Evolutionary conservation across 768 basidiomycete genomes (phyloP).

Genomic region (Boletus vinaceobasis): DNA sequence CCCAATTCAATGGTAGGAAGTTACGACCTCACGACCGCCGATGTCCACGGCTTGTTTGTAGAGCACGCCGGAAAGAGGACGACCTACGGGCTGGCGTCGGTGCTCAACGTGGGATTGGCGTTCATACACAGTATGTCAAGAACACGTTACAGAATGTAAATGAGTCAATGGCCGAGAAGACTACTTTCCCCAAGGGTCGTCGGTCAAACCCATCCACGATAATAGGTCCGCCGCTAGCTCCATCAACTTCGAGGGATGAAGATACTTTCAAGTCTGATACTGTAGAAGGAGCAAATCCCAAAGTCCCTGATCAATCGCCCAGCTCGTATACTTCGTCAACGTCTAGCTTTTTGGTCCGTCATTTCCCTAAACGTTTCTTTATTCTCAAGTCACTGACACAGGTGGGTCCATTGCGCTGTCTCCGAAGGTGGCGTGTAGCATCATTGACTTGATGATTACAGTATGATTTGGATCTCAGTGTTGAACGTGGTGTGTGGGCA

Average conservation of each 20-base stretch:
- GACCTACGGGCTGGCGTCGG: conserved; percentile 89
- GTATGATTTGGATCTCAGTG: conserved; percentile 78
- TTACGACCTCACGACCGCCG: conserved; percentile 68
- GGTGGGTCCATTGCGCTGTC: conserved; percentile 39
- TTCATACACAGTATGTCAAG: conserved; percentile 82
- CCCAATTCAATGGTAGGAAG: conserved; percentile 65
- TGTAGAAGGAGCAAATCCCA: not conserved
- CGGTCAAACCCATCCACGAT: not conserved
- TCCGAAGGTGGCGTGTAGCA: not conserved
- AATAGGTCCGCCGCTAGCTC: conserved; percentile 17
- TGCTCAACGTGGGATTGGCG: conserved; percentile 79
- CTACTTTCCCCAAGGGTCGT: not conserved
- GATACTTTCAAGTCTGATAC: conserved; percentile 16
- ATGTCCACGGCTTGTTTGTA: conserved; percentile 79
- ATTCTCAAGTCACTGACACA: conserved; percentile 86
- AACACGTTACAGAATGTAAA: conserved; percentile 46
- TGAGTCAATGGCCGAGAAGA: conserved; percentile 10
- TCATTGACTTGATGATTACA: conserved; percentile 26
- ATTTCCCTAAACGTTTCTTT: conserved; percentile 90
- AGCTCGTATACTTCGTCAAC: conserved; percentile 77
- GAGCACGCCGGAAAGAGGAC: conserved; percentile 76
- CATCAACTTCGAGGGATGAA: conserved; percentile 40
- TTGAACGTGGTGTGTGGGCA: conserved; percentile 79
- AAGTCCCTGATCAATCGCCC: conserved; percentile 38
- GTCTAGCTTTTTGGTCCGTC: conserved; percentile 68